Evolutionary conservation across 1,139 yeast genomes (phyloP).

Genomic region (Groenewaldozyma sp.): DNA sequence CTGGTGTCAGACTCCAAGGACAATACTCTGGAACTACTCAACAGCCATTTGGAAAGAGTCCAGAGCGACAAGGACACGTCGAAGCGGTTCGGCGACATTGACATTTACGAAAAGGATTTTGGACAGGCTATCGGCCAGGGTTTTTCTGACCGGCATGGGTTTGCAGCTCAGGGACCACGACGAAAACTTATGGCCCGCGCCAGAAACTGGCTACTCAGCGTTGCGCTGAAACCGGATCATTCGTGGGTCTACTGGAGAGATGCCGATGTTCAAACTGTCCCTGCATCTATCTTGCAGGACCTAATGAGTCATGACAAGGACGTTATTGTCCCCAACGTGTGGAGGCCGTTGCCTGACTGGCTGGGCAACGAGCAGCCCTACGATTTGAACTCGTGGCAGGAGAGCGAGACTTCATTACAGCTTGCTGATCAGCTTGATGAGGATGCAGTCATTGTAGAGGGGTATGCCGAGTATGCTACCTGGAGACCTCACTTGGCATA

Average conservation of each 20-base stretch:
- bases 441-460: constrained; percentile 86
- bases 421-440: constrained; percentile 70
- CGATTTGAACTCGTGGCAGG: constrained; percentile 88
- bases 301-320: constrained; percentile 57
- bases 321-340: constrained; percentile 76
- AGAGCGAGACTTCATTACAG: constrained; percentile 72
- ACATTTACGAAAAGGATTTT: constrained; percentile 53
- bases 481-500: constrained; percentile 91
- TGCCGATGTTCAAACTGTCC: constrained; percentile 59
- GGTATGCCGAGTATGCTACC: constrained; percentile 84
- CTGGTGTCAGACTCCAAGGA: constrained; percentile 63
- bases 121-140: constrained; percentile 74
- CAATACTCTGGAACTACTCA: constrained; percentile 44
- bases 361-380: constrained; percentile 83
- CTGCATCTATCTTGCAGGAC: constrained; percentile 53
- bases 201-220: constrained; percentile 58
- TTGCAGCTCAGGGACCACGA: constrained; percentile 66
- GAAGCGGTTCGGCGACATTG: constrained; percentile 50
- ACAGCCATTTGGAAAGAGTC: constrained; percentile 36
- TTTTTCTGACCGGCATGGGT: constrained; percentile 70
- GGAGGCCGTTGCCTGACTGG: constrained; percentile 92
- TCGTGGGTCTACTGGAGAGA: constrained; percentile 79
- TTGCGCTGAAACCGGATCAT: constrained; percentile 57
- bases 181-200: constrained; percentile 68
- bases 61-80: constrained; percentile 49